Evolutionary conservation across 345 rosid genomes (phyloP), one percentile per base, ranked within the genome.

Genomic region (Excoecaria cochinchinensis): DNA sequence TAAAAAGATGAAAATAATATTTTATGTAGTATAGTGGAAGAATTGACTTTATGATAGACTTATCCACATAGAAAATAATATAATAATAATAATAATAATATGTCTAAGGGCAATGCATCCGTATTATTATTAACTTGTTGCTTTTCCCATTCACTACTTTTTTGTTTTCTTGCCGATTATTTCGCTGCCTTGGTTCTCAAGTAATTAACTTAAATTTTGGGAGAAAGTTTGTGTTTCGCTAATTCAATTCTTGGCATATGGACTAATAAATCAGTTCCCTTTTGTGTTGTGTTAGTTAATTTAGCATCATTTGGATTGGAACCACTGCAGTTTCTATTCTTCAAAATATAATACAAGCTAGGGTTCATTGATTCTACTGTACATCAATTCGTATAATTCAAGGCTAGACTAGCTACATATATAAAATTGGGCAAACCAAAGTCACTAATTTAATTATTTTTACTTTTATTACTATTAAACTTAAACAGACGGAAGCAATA

Each of bases 41-140:
- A 9, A 52, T 69, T 44, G 82, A 79, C 78, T 74, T 78, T 74
- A 4, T 16, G 12, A 9, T n/a, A 42, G 51, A n/a, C 74, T 69
- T 74, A 46, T 77, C 80, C 58, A 52, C 42, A 11, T 59, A 14
- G n/a, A 68, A 24, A 39, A 38, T 16, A n/a, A n/a, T n/a, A n/a
- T n/a, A n/a, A n/a, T n/a, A n/a, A n/a, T n/a, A n/a, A n/a, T n/a
- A n/a, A 6, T 11, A 36, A 8, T 7, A 3, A 19, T 0, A 11
- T 70, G 79, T 70, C 75, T 36, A 70, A 36, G 64, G 5, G 17
- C 70, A 36, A 10, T 70, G 79, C 4, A 77, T 70, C 56, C 4
- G 38, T 46, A 8, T 52, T 67, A 31, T 31, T 46, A 5, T 6
- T n/a, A n/a, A n/a, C 0, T 3, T 22, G 0, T 5, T n/a, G 1